A percentile compares a stretch with the other conserved stretches of the same genome.
phyloP scores from a whole-genome alignment of 1,284 basidiomycete genomes.

The Austropuccinia psidii region DNA sequence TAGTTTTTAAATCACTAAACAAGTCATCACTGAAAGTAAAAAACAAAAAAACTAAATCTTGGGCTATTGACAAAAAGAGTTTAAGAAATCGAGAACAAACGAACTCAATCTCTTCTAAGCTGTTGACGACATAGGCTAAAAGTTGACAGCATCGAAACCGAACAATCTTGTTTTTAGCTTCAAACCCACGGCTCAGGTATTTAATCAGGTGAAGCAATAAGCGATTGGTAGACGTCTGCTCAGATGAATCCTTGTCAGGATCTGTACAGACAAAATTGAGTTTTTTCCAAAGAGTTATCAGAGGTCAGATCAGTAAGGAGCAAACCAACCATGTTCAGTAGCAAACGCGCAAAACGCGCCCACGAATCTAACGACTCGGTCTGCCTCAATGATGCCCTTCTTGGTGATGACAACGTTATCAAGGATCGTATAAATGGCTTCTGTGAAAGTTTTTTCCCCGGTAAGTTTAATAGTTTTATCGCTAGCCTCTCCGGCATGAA shows the following conservation, averaged over 20 bases:
- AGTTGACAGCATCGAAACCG: slow-evolving; percentile 71
- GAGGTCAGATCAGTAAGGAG: too few relatives aligned
- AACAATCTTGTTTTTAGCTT: slow-evolving; percentile 80
- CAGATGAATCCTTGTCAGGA: slow-evolving; percentile 12
- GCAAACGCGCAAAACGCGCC: slow-evolving; percentile 72
- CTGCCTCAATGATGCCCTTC: slow-evolving; percentile 71
- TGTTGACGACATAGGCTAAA: slow-evolving; percentile 69
- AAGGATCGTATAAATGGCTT: slow-evolving; percentile 55
- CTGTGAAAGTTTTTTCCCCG: slow-evolving; percentile 74
- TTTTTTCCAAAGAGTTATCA: neutral
- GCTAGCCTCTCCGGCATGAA: slow-evolving; percentile 51
- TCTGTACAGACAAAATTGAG: neutral
- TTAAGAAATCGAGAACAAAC: slow-evolving; percentile 44
- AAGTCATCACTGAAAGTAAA: slow-evolving; percentile 62
- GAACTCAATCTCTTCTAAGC: slow-evolving; percentile 75
- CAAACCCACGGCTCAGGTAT: slow-evolving; percentile 68
- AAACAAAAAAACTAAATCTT: neutral
- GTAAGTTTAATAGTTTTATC: slow-evolving; percentile 53
- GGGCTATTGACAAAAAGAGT: neutral
- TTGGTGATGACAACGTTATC: slow-evolving; percentile 59
- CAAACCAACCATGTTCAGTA: slow-evolving; percentile 62
- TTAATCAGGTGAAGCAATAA: slow-evolving; percentile 57
- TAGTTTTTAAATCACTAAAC: slow-evolving; percentile 61
- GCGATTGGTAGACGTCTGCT: slow-evolving; percentile 39
- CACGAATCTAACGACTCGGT: slow-evolving; percentile 75